Evolutionary conservation across 2,329 filamentous ascomycete species (phyloP).

Genomic region (Lithohypha guttulata): DNA sequence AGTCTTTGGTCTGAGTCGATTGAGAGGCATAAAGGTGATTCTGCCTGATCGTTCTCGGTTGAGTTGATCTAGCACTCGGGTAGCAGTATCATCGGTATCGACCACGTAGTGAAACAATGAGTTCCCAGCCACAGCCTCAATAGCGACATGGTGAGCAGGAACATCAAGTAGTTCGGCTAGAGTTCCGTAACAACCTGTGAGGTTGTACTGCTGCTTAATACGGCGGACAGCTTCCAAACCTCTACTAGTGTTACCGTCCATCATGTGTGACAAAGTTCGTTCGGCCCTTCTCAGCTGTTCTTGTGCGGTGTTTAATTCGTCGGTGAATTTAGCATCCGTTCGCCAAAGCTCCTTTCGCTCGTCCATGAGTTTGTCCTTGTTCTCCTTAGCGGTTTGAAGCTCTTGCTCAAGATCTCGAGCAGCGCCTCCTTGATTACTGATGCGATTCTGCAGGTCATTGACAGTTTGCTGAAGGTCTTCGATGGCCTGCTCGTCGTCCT

Average conservation of each 20-base stretch:
- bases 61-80: conserved; percentile 66
- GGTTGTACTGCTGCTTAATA: conserved; percentile 65
- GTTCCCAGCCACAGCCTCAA: conserved; percentile 84
- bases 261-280: conserved; percentile 65
- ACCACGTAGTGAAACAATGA: conserved; percentile 95
- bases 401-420: conserved; percentile 62
- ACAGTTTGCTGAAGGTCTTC: conserved; percentile 62
- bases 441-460: conserved; percentile 54
- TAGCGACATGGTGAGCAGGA: conserved; percentile 74
- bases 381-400: conserved; percentile 65
- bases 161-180: conserved; percentile 88
- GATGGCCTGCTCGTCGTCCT: conserved; percentile 60
- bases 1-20: conserved; percentile 60
- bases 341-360: conserved; percentile 78
- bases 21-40: conserved; percentile 89
- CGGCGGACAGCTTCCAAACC: conserved; percentile 79
- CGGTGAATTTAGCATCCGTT: conserved; percentile 77
- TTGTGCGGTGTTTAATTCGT: conserved; percentile 62
- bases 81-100: conserved; percentile 80
- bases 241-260: conserved; percentile 78
- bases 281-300: conserved; percentile 71
- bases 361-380: conserved; percentile 67
- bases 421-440: conserved; percentile 69
- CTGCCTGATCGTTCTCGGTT: conserved; percentile 71
- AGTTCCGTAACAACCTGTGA: conserved; percentile 83